These are phyloP conservation scores for Cladorrhinum sp. DNA, from an alignment of 2,329 filamentous ascomycete species.

Conservation along the genomic window DNA sequence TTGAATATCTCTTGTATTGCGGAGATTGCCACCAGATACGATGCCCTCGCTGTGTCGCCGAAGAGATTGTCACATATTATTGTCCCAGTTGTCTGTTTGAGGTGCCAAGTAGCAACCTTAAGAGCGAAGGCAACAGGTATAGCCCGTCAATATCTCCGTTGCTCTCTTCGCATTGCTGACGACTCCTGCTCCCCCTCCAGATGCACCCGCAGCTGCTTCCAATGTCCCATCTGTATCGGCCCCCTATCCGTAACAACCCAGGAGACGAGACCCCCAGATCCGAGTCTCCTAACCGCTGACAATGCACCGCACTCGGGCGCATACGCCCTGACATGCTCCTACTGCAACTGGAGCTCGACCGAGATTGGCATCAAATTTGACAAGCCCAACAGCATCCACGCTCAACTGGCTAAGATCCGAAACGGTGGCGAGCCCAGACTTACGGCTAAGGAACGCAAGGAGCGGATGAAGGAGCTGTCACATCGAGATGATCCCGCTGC, in stretches of 20 bases:
- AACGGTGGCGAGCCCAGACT: conserved; percentile 55
- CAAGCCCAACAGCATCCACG: conserved; percentile 80
- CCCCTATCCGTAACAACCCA: conserved; percentile 73
- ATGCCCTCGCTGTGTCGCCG: conserved; percentile 84
- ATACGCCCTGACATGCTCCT: conserved; percentile 80
- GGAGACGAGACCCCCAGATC: conserved; percentile 50
- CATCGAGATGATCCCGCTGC: conserved; percentile 23
- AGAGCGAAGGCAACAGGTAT: conserved; percentile 92
- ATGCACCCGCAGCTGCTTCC: conserved; percentile 92
- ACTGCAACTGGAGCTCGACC: conserved; percentile 88
- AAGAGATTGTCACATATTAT: conserved; percentile 93
- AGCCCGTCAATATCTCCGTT: conserved; percentile 28
- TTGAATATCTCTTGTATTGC: conserved; percentile 93
- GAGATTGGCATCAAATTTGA: conserved; percentile 91
- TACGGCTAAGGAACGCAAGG: conserved; percentile 50
- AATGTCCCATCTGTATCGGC: conserved; percentile 84
- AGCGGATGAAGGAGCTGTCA: conserved; percentile 46
- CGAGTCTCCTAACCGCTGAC: conserved; percentile 43
- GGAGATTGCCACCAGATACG: conserved; percentile 96
- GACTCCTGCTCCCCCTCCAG: conserved; percentile 42
- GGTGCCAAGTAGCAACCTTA: conserved; percentile 87
- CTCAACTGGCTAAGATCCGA: conserved; percentile 71
- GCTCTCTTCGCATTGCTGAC: background rate
- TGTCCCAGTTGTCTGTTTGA: conserved; percentile 96
- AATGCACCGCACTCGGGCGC: conserved; percentile 45